phyloP scores from a whole-genome alignment of 306 rosid species.

The Crotalaria pallida region DNA sequence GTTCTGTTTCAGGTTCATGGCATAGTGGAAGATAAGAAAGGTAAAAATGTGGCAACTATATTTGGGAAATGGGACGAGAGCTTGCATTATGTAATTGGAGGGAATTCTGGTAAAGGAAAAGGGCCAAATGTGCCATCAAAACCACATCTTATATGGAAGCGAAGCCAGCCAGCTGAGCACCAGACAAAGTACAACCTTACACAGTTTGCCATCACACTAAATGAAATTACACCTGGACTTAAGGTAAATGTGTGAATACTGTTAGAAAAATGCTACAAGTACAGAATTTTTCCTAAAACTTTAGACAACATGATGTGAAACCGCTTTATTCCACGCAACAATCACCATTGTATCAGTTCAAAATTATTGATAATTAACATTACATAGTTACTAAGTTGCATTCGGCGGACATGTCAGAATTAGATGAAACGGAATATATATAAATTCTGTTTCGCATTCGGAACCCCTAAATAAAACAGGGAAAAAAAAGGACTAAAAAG shows the following conservation, averaged over 20 bases:
- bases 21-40: slow-evolving; percentile 66
- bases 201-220: slow-evolving; percentile 68
- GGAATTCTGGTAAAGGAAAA: slow-evolving; percentile 60
- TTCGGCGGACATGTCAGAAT: too few relatives aligned
- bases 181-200: slow-evolving; percentile 78
- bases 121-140: slow-evolving; percentile 49
- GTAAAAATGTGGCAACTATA: slow-evolving; percentile 63
- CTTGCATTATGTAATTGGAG: slow-evolving; percentile 61
- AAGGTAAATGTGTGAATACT: slow-evolving; percentile 39
- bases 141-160: slow-evolving; percentile 60
- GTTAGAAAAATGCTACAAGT: background rate
- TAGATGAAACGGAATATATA: too few relatives aligned
- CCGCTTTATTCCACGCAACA: background rate
- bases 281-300: background rate
- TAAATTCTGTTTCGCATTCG: too few relatives aligned
- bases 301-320: background rate
- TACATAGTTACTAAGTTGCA: too few relatives aligned
- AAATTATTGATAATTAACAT: too few relatives aligned
- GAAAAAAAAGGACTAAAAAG: too few relatives aligned
- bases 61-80: slow-evolving; percentile 96
- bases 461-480: too few relatives aligned
- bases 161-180: slow-evolving; percentile 45
- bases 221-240: slow-evolving; percentile 72
- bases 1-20: slow-evolving; percentile 65
- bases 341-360: too few relatives aligned